Evolutionary conservation across 1,139 yeast species (phyloP), one percentile per base, ranked within the genome.

Genomic region (Lodderomyces pseudojiufengensis): DNA sequence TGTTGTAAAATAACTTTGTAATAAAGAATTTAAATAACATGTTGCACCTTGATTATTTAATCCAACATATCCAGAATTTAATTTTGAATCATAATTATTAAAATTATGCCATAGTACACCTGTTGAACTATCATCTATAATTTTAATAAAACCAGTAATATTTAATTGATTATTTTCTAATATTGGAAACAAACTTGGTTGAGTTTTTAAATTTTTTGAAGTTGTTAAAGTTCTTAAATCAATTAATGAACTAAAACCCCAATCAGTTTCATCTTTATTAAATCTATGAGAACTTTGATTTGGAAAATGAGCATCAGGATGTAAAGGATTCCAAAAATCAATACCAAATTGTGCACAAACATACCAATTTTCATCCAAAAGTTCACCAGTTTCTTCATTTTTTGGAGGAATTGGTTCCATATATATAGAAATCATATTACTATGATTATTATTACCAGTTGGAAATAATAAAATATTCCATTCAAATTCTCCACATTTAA

Each of bases 11-110:
- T 94, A 84, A 15, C 96, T 85, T 57, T 92, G 98, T 39, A 92
- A 63, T 41, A 92, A 69, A 1, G 97, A 90, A 57, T 92, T 92
- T 54, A 92, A 75, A 57, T 92, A 92, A 57, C 99, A 92, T 0
- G 99, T 92, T 3, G 98, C 99, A 42, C 98, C 98, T 61, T 92
- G 99, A 55, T 92, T 92, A 48, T 80, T 84, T 47, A 92, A 76
- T 1, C 99, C 99, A 7, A 90, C 95, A 55, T 72, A 88, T 0
- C 97, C 97, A 0, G 98, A 86, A 35, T 70, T 78, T 50, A 78
- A 74, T 54, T 88, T 88, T 2, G 97, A 88, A 60, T 92, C 90
- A 60, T 92, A 92, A 51, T 85, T 84, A 29, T 70, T 47, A 50
- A 88, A 85, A 52, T 83, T 84, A 55, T 87, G 95, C 95, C 97